These are phyloP conservation scores for Paralagenidium karlingii DNA, from an alignment of 352 stramenopile species.

Conservation along the genomic window DNA sequence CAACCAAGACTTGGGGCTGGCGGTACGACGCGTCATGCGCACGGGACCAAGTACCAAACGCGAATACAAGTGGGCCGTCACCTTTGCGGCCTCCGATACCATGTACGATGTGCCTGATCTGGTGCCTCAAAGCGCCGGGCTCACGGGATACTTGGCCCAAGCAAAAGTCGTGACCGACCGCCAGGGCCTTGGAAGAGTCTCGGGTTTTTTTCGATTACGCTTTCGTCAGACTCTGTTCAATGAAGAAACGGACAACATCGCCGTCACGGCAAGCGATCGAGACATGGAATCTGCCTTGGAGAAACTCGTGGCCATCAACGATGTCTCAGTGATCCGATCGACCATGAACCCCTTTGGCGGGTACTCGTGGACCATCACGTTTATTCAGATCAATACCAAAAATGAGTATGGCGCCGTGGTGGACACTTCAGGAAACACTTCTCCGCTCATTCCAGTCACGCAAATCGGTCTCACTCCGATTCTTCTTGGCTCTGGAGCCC, in stretches of 20 bases:
- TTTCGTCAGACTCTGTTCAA: conserved; percentile 66
- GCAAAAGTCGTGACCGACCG: conserved; percentile 33
- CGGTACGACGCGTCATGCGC: conserved; percentile 37
- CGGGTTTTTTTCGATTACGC: conserved; percentile 47
- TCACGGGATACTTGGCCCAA: conserved; percentile 42
- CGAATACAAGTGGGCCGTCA: conserved; percentile 64
- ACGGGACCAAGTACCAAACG: conserved; percentile 20
- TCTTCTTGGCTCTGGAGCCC: conserved; percentile 47
- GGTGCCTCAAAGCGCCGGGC: conserved; percentile 23
- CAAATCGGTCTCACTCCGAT: conserved; percentile 7
- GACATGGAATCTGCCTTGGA: conserved; percentile 44
- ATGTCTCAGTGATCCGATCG: conserved; percentile 43
- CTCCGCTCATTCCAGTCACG: conserved; percentile 38
- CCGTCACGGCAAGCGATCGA: conserved; percentile 35
- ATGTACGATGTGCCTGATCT: conserved; percentile 52
- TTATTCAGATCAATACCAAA: conserved; percentile 62
- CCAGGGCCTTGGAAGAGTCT: conserved; percentile 48
- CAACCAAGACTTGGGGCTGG: conserved; percentile 41
- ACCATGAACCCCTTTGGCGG: conserved; percentile 62
- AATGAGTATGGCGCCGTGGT: conserved; percentile 58
- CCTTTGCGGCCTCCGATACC: conserved; percentile 45
- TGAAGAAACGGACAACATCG: conserved; percentile 57
- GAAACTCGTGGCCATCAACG: conserved; percentile 54
- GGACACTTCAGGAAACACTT: conserved; percentile 53
- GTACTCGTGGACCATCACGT: conserved; percentile 80